Conservation (phyloP, 179 eudicot genomes). For the Corrigiola litoralis region DNA sequence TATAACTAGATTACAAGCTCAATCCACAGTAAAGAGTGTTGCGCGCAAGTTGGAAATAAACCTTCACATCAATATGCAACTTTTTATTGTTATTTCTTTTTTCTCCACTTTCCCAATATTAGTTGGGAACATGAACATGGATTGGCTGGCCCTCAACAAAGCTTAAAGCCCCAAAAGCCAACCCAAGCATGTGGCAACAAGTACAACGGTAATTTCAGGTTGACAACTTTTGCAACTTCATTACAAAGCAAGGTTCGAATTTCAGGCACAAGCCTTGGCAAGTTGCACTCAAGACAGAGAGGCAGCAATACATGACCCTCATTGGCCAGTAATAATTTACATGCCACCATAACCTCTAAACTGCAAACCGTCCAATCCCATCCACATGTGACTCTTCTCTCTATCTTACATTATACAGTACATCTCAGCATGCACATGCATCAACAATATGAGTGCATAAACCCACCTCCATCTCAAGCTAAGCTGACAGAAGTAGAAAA, state of each 20-base stretch:
- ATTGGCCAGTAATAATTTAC: slow-evolving; percentile 2
- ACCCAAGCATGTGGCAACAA: neutral
- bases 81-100: too few species aligned
- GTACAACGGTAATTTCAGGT: neutral
- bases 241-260: slow-evolving; percentile 7
- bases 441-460: neutral
- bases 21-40: too few species aligned
- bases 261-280: slow-evolving; percentile 6
- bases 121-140: too few species aligned
- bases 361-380: neutral
- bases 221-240: neutral
- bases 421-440: slow-evolving; percentile 22
- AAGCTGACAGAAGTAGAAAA: neutral
- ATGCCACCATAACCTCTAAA: slow-evolving; percentile 7
- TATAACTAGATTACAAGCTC: too few species aligned
- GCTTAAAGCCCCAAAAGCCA: too few species aligned
- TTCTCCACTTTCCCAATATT: neutral
- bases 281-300: slow-evolving; percentile 1
- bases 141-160: too few species aligned
- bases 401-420: slow-evolving; percentile 12
- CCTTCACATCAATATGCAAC: too few species aligned
- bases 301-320: slow-evolving; percentile 12
- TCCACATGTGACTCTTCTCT: slow-evolving; percentile 15
- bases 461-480: slow-evolving; percentile 8
- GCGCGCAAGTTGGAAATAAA: too few species aligned